Base-by-base conservation (phyloP, 225 moss, liverwort and hornwort species). In the Polytrichum formosum region DNA sequence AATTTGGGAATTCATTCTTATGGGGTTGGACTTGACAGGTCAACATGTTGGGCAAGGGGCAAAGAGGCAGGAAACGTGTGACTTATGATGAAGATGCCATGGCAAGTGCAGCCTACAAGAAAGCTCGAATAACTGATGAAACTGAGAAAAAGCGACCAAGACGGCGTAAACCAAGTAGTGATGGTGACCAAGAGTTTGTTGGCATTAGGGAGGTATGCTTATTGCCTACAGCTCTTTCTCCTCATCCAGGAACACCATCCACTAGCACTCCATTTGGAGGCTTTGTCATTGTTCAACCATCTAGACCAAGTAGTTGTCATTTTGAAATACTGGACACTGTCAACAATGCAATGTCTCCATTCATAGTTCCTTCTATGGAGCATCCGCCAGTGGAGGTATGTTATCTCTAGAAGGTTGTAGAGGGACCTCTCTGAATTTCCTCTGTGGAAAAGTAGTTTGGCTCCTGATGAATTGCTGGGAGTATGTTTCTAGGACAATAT, bases 71-170 rank as follows among this genome's bases (percentile, higher is more conserved):
- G 73, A 88, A 79, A 61, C 79, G 77, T n/a, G 66, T 84, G 22
- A 79, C 66, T 19, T 84, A 88, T 53, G 84, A 81, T 70, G 88
- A 88, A 82, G 82, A 84, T 6, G 88, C 82, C 66, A 73, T 84
- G 84, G 88, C 84, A 68, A 70, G 77, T 75, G 84, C 88, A 77
- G 82, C 71, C 58, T 77, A 68, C 16, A 63, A 54, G 17, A 80
- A 78, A 66, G 80, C 77, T 59, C 75, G 66, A 58, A 26, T 73
- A 56, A 18, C 54, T 16, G 80, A 72, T 68, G 88, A 78, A 35
- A 70, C 16, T 70, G 88, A 79, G 55, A 73, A 65, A 68, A 88
- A 73, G 70, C 82, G 77, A 56, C 67, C 63, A 69, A 81, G 75
- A 77, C 87, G 81, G 35, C 78, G 74, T 61, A 72, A 79, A 67